Conservation (phyloP, 495 filamentous ascomycete genomes). For the Podospora bellae-mahoneyi region DNA sequence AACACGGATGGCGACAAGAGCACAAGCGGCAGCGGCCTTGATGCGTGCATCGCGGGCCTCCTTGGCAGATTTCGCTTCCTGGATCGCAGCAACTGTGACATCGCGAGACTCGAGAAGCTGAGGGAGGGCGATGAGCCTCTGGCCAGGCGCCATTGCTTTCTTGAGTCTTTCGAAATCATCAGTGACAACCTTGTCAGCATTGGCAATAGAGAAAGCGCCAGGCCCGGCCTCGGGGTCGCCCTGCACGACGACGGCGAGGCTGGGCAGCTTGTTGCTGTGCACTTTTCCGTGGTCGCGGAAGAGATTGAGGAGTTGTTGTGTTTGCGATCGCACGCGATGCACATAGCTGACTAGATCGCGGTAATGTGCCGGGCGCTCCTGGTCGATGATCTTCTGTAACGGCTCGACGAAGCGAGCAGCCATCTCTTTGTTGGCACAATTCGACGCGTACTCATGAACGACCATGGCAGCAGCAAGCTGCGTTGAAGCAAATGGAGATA, state of each 20-base stretch:
- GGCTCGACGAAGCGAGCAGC: constrained; percentile 49
- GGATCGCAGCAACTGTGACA: constrained; percentile 65
- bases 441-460: constrained; percentile 82
- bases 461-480: constrained; percentile 81
- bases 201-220: constrained; percentile 80
- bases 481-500: constrained; percentile 72
- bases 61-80: constrained; percentile 73
- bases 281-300: constrained; percentile 87
- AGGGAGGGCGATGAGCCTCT: constrained; percentile 73
- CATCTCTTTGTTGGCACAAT: constrained; percentile 39
- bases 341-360: constrained; percentile 84
- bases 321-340: constrained; percentile 83
- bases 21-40: constrained; percentile 78
- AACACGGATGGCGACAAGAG: constrained; percentile 77
- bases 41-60: constrained; percentile 82
- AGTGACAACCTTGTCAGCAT: constrained; percentile 79
- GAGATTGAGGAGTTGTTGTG: constrained; percentile 79
- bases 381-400: constrained; percentile 71
- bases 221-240: constrained; percentile 86
- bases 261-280: constrained; percentile 64
- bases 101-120: constrained; percentile 69
- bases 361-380: constrained; percentile 75
- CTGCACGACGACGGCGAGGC: constrained; percentile 83
- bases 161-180: constrained; percentile 84
- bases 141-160: constrained; percentile 75